Evolutionary conservation across 345 rosid genomes (phyloP).

Genomic region (Turnera subulata): DNA sequence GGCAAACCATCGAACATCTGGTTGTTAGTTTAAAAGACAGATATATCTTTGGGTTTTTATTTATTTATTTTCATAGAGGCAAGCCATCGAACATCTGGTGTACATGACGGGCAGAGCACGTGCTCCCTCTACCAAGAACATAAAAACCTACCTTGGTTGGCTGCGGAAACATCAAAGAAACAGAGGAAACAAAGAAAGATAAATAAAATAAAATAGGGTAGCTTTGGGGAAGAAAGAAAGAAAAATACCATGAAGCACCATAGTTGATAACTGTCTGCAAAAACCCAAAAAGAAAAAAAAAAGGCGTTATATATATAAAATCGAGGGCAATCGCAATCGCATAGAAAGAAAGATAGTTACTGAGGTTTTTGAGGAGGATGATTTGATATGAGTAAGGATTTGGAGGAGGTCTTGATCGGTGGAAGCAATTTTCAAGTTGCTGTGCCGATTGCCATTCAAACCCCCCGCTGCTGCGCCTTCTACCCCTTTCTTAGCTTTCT

Average conservation of each 20-base stretch:
- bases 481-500: slow-evolving; percentile 22
- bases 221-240: not conserved
- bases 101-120: no score
- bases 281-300: not conserved
- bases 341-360: slow-evolving; percentile 17
- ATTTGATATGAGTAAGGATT: slow-evolving; percentile 42
- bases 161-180: not conserved
- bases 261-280: slow-evolving; percentile 57
- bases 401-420: slow-evolving; percentile 37
- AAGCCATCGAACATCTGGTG: slow-evolving; percentile 44
- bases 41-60: no score
- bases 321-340: not conserved
- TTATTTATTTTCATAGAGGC: slow-evolving; percentile 18
- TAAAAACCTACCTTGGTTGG: no score
- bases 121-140: no score
- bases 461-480: slow-evolving; percentile 27
- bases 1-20: slow-evolving; percentile 45
- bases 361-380: slow-evolving; percentile 44
- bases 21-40: no score
- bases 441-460: slow-evolving; percentile 39
- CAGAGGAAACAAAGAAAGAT: not conserved
- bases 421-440: slow-evolving; percentile 48
- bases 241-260: slow-evolving; percentile 58
- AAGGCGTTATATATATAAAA: no score
- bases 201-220: no score